phyloP scores from a whole-genome alignment of 352 stramenopile genomes.

The Globisporangium yorkense region DNA sequence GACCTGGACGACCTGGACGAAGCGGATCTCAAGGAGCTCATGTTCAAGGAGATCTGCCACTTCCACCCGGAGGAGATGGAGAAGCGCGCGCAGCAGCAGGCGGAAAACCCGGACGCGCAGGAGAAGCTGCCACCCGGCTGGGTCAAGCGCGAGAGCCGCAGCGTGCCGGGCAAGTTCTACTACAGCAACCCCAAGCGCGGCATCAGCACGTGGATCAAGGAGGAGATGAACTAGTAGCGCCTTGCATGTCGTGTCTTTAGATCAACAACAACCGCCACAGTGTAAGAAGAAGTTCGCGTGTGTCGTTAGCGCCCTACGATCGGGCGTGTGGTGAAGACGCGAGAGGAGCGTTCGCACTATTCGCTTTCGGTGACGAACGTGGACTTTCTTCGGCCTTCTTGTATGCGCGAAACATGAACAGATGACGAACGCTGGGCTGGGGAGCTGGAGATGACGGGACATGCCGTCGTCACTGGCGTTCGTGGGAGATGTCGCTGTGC shows the following conservation, averaged over 20 bases:
- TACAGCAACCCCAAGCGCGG: slow-evolving; percentile 87
- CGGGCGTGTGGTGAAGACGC: no score
- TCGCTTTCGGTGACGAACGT: no score
- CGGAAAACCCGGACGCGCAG: slow-evolving; percentile 50
- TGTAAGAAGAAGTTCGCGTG: background rate
- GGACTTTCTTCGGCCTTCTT: background rate
- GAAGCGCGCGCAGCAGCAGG: slow-evolving; percentile 76
- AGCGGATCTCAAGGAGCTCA: slow-evolving; percentile 83
- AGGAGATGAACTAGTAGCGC: slow-evolving; percentile 58
- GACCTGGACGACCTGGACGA: slow-evolving; percentile 82
- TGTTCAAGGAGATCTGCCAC: slow-evolving; percentile 89
- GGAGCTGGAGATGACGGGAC: no score
- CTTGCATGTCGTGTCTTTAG: background rate
- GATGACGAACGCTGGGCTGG: background rate
- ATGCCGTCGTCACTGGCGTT: background rate
- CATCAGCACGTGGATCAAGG: slow-evolving; percentile 88
- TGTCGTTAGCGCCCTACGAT: background rate
- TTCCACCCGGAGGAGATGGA: slow-evolving; percentile 88
- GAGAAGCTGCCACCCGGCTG: slow-evolving; percentile 80
- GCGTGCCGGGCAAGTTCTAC: slow-evolving; percentile 84
- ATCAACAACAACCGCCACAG: background rate
- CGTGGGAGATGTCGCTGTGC: background rate
- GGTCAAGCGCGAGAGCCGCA: slow-evolving; percentile 84
- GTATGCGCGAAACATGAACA: background rate
- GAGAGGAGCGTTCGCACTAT: no score